Base-by-base conservation (phyloP, 768 basidiomycete genomes). In the Boletellus ananiceps region DNA sequence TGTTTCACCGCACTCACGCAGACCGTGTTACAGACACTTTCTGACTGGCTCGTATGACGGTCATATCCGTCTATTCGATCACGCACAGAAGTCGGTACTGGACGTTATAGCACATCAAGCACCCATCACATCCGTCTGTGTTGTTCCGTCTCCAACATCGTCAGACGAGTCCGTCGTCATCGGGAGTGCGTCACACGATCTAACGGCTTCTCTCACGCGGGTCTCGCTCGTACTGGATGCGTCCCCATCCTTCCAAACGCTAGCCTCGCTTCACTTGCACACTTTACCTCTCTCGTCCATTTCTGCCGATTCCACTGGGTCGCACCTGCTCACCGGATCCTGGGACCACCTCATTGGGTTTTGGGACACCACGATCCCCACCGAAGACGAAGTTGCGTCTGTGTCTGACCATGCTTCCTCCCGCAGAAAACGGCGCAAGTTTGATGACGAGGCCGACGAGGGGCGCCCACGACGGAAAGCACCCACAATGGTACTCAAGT, bases 311-410 rank as follows among this genome's bases (percentile, higher is more conserved):
- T 32, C 64, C 8, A 58, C 74, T 8, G 83, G 86, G 2, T 71
- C 77, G 2, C 78, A 83, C 50, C 71, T 98, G 15, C 72, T 98
- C 31, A 93, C 92, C 0, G 78, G 87, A 0, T 88, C 88, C 0
- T 94, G 93, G 92, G 94, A 99, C 59, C 76, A 80, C 8, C 74
- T 93, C 14, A 76, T 98, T 48, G 90, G 92, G 2, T 58, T 93
- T 5, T 98, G 85, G 86, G 82, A 85, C 52, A 83, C 82, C 4
- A 59, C 63, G 1, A 72, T 87, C 31, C 84, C 90, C 0, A 57
- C 67, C 0, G 57, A 69, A 3, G 87, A 93, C 58, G 86, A 94
- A 56, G 75, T 88, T 0, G 60, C 69, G 0, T 44, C 51, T 0
- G 29, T 44, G 8, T 47, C 40, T 8, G 54, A 60, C 13, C 11